Evolutionary conservation across 2,329 filamentous ascomycete genomes (phyloP).

Genomic region (Ophiostoma perfectum): DNA sequence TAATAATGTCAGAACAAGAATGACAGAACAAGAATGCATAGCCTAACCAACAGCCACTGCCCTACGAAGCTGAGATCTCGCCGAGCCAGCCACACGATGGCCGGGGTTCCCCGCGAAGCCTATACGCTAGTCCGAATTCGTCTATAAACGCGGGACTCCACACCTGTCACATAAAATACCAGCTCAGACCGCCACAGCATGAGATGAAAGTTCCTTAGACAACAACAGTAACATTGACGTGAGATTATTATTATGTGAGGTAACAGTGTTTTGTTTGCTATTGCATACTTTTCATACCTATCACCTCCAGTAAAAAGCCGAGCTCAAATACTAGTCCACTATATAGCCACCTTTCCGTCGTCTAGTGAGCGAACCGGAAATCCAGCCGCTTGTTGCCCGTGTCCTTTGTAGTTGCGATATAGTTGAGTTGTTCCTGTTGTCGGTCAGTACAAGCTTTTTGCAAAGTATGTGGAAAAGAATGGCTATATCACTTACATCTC

Average conservation of each 20-base stretch:
- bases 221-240: no score
- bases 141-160: slow-evolving; percentile 10
- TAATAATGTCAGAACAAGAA: no score
- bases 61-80: neutral
- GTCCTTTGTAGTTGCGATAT: slow-evolving; percentile 8
- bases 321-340: no score
- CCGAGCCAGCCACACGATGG: neutral
- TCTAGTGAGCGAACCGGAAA: slow-evolving; percentile 9
- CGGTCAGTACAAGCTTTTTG: neutral
- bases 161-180: slow-evolving; percentile 2
- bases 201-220: neutral
- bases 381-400: slow-evolving; percentile 4
- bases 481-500: neutral
- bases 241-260: neutral
- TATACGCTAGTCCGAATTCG: slow-evolving; percentile 11
- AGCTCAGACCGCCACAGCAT: neutral
- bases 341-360: no score
- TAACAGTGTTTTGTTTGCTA: neutral
- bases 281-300: neutral
- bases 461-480: neutral
- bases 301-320: no score
- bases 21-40: no score
- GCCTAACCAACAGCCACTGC: neutral
- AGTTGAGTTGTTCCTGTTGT: slow-evolving; percentile 11
- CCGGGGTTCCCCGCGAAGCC: slow-evolving; percentile 6